A percentile compares a stretch with the other conserved stretches of the same genome.
Evolutionary conservation across 768 basidiomycete genomes (phyloP).

Genomic region (Inosperma sp.): DNA sequence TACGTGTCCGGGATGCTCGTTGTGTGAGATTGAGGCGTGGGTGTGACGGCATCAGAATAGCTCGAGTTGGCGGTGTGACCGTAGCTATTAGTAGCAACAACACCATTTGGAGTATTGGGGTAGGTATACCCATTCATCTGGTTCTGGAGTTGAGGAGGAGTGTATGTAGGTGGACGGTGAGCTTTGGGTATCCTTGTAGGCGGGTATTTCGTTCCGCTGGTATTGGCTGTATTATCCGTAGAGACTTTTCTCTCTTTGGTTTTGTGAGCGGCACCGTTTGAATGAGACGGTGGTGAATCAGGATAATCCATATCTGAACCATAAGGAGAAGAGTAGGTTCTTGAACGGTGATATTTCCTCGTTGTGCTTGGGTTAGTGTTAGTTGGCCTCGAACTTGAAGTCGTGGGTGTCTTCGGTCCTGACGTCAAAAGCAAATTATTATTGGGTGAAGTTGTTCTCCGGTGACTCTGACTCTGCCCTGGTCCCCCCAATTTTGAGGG

Average conservation of each 20-base stretch:
- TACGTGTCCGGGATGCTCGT: conserved; percentile 16
- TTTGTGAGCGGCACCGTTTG: conserved; percentile 24
- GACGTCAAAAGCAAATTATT: too few relatives aligned
- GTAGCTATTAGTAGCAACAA: too few relatives aligned
- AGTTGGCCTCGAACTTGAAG: conserved; percentile 10
- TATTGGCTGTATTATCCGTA: conserved; percentile 40
- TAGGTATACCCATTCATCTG: conserved; percentile 17
- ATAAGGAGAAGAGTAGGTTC: conserved; percentile 65
- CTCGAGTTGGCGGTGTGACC: conserved; percentile 23
- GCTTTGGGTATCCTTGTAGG: conserved; percentile 53
- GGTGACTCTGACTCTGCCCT: too few relatives aligned
- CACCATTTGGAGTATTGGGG: too few relatives aligned
- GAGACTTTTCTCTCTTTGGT: conserved; percentile 33
- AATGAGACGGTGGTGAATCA: conserved; percentile 32
- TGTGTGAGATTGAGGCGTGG: too few relatives aligned
- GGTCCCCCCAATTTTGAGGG: too few relatives aligned
- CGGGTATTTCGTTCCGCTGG: conserved; percentile 37
- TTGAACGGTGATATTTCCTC: conserved; percentile 42
- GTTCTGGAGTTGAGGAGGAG: conserved; percentile 29
- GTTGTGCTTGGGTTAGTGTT: conserved; percentile 6
- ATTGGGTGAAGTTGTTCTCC: too few relatives aligned
- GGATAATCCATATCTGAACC: too few relatives aligned
- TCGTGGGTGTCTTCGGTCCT: too few relatives aligned
- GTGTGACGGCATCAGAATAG: too few relatives aligned
- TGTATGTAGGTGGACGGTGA: conserved; percentile 23